Evolutionary conservation across 495 filamentous ascomycete genomes (phyloP), one percentile per base, ranked within the genome.

Genomic region (Neurospora terricola): DNA sequence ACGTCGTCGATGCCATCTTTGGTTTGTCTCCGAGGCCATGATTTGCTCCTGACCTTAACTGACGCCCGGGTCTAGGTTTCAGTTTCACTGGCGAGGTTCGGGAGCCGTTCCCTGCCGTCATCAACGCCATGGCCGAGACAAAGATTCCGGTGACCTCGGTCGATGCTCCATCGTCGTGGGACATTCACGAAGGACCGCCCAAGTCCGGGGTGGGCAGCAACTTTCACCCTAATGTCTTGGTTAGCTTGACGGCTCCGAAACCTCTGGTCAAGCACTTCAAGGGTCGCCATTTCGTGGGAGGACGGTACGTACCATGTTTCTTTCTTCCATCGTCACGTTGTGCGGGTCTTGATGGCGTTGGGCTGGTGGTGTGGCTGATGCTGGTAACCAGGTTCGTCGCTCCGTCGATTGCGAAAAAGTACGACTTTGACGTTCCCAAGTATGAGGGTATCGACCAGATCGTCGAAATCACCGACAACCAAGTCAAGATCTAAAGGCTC

Each of bases 241-340:
- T 99, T 75, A 97, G 93, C 77, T 83, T 99, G 80, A 97, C 96
- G 69, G 96, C 96, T 54, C 94, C 96, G 40, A 99, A 99, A 83
- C 94, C 94, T n/a, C 84, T 97, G 70, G 91, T 94, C 34, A 92
- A 90, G 81, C 89, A 87, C 77, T 98, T 96, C 79, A 86, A 83
- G 76, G 96, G 96, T 0, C 84, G 92, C 72, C 96, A 98, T 86
- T 97, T 97, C 78, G 78, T 98, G 59, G 96, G 96, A 0, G 94
- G 94, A 23, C 80, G 90, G 88, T 90, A 81, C 74, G 80, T 79
- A 74, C 74, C 71, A 77, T 36, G 12, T 38, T 69, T 36, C 38
- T 38, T 16, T 30, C 11, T 45, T 12, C 54, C 18, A 21, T 38
- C 34, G 38, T 70, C 23, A 37, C 38, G 27, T 34, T 34, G 30